Evolutionary conservation across 129 eudicot species (phyloP).

Genomic region (Scalesia atractyloides): DNA sequence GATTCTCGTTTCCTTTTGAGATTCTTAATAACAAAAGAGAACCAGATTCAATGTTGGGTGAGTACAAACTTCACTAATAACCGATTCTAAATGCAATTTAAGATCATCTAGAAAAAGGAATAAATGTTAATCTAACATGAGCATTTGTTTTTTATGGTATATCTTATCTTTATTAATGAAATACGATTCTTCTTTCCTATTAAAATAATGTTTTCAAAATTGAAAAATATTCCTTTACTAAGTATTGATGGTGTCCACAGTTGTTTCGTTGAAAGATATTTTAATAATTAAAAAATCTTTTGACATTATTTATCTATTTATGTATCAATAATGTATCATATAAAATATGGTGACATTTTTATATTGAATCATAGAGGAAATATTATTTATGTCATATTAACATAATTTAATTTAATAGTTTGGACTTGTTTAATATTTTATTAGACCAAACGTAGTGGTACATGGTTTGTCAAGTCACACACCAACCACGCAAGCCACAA

Average conservation of each 20-base stretch:
- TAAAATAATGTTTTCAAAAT: neutral
- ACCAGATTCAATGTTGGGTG: constrained; percentile 20
- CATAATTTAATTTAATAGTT: too few species aligned
- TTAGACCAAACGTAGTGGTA: too few species aligned
- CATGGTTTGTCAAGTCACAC: too few species aligned
- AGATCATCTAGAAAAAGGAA: neutral
- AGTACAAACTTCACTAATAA: constrained; percentile 2
- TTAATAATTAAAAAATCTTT: neutral
- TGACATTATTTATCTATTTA: too few species aligned
- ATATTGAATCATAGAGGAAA: too few species aligned
- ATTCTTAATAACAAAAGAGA: neutral
- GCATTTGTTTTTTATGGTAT: constrained; percentile 1
- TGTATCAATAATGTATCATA: neutral
- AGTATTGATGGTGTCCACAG: neutral
- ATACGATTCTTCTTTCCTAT: neutral
- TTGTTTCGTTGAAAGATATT: neutral
- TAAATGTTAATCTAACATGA: neutral
- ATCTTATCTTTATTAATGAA: neutral
- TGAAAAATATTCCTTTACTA: neutral
- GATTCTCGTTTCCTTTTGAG: neutral
- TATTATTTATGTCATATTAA: too few species aligned
- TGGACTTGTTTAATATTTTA: too few species aligned
- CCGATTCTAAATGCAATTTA: neutral
- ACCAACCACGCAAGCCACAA: too few species aligned
- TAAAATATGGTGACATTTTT: too few species aligned